phyloP scores from a whole-genome alignment of 106 monocot genomes.

The Dendrobium nobile region DNA sequence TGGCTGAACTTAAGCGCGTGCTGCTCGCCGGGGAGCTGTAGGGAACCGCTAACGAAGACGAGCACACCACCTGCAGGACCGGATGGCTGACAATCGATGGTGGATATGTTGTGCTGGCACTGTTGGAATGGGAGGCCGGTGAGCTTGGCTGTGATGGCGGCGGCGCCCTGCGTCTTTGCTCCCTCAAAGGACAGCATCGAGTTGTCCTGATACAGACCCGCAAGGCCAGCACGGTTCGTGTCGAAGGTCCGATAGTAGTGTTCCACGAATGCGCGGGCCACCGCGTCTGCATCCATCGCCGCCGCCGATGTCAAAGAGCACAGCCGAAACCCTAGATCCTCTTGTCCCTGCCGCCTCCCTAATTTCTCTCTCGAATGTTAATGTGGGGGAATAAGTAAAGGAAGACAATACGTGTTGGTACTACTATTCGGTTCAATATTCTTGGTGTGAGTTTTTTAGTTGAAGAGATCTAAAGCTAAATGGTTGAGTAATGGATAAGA shows the following conservation, averaged over 20 bases:
- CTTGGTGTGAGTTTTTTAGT: too few species aligned
- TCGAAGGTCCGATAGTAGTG: slow-evolving; percentile 27
- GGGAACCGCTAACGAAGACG: slow-evolving; percentile 18
- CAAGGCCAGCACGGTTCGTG: slow-evolving; percentile 38
- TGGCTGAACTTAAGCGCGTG: slow-evolving; percentile 46
- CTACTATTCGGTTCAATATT: too few species aligned
- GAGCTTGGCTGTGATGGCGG: slow-evolving; percentile 50
- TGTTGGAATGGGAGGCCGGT: slow-evolving; percentile 56
- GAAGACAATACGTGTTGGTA: too few species aligned
- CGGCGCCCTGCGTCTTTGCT: slow-evolving; percentile 35
- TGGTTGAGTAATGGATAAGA: too few species aligned
- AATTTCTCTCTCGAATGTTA: not conserved
- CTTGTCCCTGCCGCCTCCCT: not conserved
- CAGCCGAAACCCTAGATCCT: slow-evolving; percentile 7
- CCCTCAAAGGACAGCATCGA: slow-evolving; percentile 74
- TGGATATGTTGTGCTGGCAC: slow-evolving; percentile 52
- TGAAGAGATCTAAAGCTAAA: too few species aligned
- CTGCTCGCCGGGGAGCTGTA: slow-evolving; percentile 19
- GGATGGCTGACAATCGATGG: slow-evolving; percentile 43
- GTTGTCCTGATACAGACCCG: slow-evolving; percentile 45
- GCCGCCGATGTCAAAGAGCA: slow-evolving; percentile 4
- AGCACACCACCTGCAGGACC: slow-evolving; percentile 18
- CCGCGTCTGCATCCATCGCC: slow-evolving; percentile 43
- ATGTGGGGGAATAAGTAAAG: not conserved
- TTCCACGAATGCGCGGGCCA: slow-evolving; percentile 35